phyloP scores from a whole-genome alignment of 352 stramenopile genomes.

The Pythium apleroticum region DNA sequence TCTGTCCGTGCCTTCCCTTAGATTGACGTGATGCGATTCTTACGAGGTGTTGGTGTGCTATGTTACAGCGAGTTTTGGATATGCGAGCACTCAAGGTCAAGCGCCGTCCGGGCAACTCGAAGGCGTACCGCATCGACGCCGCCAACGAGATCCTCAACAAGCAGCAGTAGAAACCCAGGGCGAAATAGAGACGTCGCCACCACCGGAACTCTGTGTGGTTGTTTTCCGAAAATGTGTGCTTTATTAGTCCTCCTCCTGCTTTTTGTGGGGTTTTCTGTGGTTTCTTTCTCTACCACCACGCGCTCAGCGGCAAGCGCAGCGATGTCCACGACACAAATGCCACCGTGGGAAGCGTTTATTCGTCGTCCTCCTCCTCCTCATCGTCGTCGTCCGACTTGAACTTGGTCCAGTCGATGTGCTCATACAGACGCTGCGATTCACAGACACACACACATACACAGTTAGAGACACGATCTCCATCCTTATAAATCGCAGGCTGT shows the following conservation, averaged over 20 bases:
- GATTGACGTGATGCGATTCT: neutral
- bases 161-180: conserved; percentile 19
- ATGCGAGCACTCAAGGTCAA: conserved; percentile 92
- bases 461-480: neutral
- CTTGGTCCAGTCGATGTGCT: conserved; percentile 87
- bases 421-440: conserved; percentile 67
- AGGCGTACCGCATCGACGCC: conserved; percentile 83
- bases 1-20: neutral
- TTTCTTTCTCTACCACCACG: neutral
- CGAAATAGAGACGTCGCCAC: conserved; percentile 1
- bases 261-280: neutral
- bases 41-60: neutral
- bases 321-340: neutral
- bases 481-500: neutral
- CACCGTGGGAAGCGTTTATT: conserved; percentile 26
- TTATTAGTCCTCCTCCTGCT: conserved; percentile 22
- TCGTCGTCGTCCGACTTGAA: conserved; percentile 82
- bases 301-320: neutral
- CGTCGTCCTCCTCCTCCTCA: conserved; percentile 79
- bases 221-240: conserved; percentile 19
- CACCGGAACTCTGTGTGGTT: neutral
- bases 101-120: conserved; percentile 84
- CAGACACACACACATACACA: conserved; percentile 9
- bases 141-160: conserved; percentile 74
- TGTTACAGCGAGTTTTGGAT: conserved; percentile 59